Evolutionary conservation across 768 basidiomycete genomes (phyloP), one percentile per base, ranked within the genome.

Genomic region (Pulveroboletus sp.): DNA sequence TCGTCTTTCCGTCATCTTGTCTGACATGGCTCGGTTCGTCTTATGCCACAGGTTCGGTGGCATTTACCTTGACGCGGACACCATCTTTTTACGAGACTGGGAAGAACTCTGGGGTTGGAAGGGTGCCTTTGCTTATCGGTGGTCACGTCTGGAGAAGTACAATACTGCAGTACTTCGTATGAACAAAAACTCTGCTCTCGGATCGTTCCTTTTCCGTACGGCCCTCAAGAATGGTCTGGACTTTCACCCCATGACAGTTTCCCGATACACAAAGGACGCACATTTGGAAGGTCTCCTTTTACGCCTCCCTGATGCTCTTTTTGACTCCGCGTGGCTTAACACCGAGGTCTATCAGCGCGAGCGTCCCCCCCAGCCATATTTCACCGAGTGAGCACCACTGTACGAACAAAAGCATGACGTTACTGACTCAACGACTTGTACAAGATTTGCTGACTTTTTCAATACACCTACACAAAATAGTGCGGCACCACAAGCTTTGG

Each of bases 51-150:
- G 93, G 18, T 98, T 88, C 61, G 95, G 96, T 21, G 95, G 95
- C 13, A 89, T 93, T 43, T 99, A 98, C 64, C 82, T 99, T 46
- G 95, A 99, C 61, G 93, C 94, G 9, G 96, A 98, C 65, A 97
- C 93, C 8, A 82, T 99, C 56, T 83, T 99, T 58, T 71, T 99
- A 30, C 86, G 96, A 18, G 95, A 99, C 63, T 99, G 96, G 96
- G 94, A 96, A 65, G 95, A 98, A 58, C 74, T 99, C 6, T 97
- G 92, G 92, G 92, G 91, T 27, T 96, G 90, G 86, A 83, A 86
- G 59, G 94, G 94, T 35, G 93, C 93, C 15, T 99, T 96, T 60
- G 94, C 95, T 8, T 98, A 97, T 67, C 79, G 95, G 3, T 99
- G 95, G 95, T 91, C 89, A 18, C 84, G 91, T 42, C 73, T 94